Conservation (phyloP, 2,329 filamentous ascomycete genomes). For the Trichoderma endophyticum region DNA sequence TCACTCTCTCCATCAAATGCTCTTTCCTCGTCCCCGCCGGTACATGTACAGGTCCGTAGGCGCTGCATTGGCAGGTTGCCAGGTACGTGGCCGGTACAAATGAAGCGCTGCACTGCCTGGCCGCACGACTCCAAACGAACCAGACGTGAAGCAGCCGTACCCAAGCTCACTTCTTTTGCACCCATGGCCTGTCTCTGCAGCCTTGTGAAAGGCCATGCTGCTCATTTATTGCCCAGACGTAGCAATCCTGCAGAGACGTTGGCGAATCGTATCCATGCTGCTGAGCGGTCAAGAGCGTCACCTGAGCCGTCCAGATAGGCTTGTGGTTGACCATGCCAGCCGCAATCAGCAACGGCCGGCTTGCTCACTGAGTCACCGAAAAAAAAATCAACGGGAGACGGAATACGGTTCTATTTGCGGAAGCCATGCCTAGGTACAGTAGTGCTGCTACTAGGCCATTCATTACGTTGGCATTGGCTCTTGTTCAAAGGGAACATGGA, state of each 20-base stretch:
- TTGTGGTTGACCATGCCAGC: conserved; percentile 5
- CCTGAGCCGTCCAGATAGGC: conserved; percentile 14
- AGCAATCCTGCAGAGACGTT: not conserved
- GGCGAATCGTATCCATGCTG: conserved; percentile 3
- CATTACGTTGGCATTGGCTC: not conserved
- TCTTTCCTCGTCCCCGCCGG: not conserved
- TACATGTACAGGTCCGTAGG: not conserved
- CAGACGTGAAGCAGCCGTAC: not conserved
- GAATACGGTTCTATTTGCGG: conserved; percentile 6
- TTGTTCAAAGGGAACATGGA: not conserved
- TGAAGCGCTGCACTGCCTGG: not conserved
- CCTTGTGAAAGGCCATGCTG: conserved; percentile 5
- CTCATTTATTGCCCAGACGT: conserved; percentile 5
- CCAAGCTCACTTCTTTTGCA: not conserved
- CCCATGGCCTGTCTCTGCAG: conserved; percentile 9
- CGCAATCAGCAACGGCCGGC: not conserved
- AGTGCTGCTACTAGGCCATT: not conserved
- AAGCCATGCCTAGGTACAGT: not conserved
- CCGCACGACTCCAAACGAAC: not conserved
- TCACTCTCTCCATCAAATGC: not conserved
- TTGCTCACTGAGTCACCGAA: not conserved
- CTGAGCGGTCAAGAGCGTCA: conserved; percentile 17
- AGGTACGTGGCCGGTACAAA: not conserved
- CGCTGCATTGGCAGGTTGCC: not conserved
- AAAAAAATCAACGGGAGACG: not conserved